Evolutionary conservation across 2,329 filamentous ascomycete species (phyloP).

Genomic region (Epichloe amarillans): DNA sequence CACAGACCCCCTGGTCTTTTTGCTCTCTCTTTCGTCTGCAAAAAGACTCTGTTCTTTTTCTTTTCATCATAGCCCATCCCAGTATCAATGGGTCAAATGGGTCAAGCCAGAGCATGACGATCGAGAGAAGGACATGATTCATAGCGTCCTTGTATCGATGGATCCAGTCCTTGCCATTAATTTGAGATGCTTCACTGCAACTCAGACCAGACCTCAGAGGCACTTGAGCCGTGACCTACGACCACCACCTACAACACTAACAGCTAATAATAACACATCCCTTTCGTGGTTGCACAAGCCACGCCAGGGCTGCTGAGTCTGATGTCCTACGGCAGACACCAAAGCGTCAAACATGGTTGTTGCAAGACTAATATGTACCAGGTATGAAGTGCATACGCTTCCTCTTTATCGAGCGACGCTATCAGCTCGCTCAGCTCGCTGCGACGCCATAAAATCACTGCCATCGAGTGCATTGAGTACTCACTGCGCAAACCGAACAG

Average conservation of each 20-base stretch:
- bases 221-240: not conserved
- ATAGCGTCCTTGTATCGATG: not conserved
- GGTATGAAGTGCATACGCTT: not conserved
- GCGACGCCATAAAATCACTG: not conserved
- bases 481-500: not conserved
- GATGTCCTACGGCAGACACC: not conserved
- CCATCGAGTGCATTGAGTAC: too few species aligned
- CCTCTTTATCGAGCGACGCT: not conserved
- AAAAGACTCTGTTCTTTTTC: not conserved
- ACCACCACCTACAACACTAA: not conserved
- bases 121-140: not conserved
- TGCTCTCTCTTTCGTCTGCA: not conserved
- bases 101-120: not conserved
- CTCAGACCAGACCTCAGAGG: not conserved
- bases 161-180: not conserved
- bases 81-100: not conserved
- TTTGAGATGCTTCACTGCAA: not conserved
- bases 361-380: not conserved
- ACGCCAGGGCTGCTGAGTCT: not conserved
- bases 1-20: not conserved
- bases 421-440: not conserved
- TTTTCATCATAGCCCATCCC: not conserved
- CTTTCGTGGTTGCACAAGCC: conserved; percentile 3
- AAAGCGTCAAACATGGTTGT: not conserved
- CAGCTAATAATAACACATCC: not conserved